Percentiles rank a stretch among this genome's conserved stretches.
These are phyloP conservation scores for Sporothrix luriei DNA, from an alignment of 2,329 filamentous ascomycete species.

Conservation along the genomic window DNA sequence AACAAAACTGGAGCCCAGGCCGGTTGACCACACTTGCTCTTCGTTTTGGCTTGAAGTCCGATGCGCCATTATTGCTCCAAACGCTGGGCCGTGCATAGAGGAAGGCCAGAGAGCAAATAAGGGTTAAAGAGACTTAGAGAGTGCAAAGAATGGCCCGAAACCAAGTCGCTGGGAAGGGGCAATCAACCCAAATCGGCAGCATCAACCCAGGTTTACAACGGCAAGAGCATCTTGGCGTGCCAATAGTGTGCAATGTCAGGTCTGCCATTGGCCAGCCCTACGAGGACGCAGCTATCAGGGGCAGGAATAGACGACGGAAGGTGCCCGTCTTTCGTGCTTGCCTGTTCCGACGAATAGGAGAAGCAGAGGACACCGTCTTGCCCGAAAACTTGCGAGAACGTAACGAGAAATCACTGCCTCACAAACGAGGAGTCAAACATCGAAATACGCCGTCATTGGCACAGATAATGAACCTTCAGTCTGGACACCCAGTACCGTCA, in stretches of 20 bases:
- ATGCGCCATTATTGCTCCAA: not conserved
- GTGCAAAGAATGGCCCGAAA: too few relatives aligned
- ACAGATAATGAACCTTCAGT: not conserved
- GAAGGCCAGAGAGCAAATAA: not conserved
- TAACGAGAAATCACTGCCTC: not conserved
- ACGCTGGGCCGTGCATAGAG: not conserved
- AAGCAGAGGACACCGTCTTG: not conserved
- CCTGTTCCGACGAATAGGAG: not conserved
- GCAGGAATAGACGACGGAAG: not conserved
- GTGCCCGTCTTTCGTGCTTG: not conserved
- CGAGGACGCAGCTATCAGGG: not conserved
- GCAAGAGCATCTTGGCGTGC: not conserved
- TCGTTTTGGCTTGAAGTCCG: not conserved
- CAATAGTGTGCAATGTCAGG: not conserved
- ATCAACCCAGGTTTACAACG: not conserved
- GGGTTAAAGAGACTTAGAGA: not conserved
- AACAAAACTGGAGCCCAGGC: not conserved
- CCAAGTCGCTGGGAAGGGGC: not conserved
- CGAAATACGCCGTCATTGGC: not conserved
- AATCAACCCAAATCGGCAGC: not conserved
- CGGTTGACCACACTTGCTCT: not conserved
- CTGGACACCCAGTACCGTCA: too few relatives aligned
- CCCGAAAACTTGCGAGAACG: not conserved
- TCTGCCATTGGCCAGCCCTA: constrained; percentile 28
- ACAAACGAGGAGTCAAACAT: not conserved